Base-by-base conservation (phyloP, 345 rosid genomes). In the Euclidium syriacum region DNA sequence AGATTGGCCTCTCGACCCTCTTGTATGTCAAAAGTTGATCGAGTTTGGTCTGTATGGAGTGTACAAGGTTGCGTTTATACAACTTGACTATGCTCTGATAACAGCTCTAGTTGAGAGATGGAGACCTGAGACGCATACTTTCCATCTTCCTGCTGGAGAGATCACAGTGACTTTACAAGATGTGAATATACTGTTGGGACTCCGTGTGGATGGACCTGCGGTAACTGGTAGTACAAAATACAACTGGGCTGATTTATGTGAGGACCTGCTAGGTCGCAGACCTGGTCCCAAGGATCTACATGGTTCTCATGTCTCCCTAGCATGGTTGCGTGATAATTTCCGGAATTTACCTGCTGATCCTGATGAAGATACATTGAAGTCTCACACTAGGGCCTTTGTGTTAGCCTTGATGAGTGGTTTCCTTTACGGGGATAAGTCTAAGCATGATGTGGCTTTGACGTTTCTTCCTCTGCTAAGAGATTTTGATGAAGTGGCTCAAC, bases 21-120 rank as follows among this genome's bases (percentile, higher is more conserved):
- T 51, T 3, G 63, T 72, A 32, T 72, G 76, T 72, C 72, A n/a
- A n/a, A 67, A 65, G 23, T n/a, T 72, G 49, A 72, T 72, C 1
- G 58, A 72, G 23, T 72, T 72, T 58, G 76, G 76, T 0, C 52
- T 72, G 0, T 72, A 58, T 30, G 76, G 76, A 72, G 91, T 84
- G 24, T 83, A 87, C 70, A 79, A 73, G 77, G 86, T 86, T 62
- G 95, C 90, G 16, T 84, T 87, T 71, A 78, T 84, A 53, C 78
- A 78, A 63, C 65, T 84, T 33, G 88, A 87, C 49, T 84, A 81
- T 54, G 83, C 83, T 7, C 79, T 87, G 10, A 82, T 87, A 48
- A 84, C 95, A 36, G 95, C 88, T 19, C 39, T 84, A 16, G 88
- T 83, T n/a, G 95, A 87, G 79, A 79, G 95, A 63, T 87, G 95